Conservation (phyloP, 345 rosid species). For the Mallotus nudiflorus region DNA sequence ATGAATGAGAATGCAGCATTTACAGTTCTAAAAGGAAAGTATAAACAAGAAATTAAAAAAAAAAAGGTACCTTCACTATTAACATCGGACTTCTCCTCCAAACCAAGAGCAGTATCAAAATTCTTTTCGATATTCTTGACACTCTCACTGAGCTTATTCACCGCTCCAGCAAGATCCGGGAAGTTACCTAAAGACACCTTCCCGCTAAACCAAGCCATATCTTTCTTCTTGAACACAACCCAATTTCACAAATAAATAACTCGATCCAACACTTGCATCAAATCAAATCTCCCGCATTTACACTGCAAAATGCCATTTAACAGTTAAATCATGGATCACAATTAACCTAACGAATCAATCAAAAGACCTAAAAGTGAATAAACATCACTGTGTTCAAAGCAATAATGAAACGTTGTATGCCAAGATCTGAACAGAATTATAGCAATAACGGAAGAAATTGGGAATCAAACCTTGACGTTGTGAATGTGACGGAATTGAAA, state of each 20-base stretch:
- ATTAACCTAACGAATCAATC: neutral
- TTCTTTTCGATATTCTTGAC: conserved; percentile 99
- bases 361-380: too few relatives aligned
- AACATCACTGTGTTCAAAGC: too few relatives aligned
- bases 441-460: neutral
- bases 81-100: conserved; percentile 76
- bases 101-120: conserved; percentile 93
- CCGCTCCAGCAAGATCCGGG: conserved; percentile 98
- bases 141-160: conserved; percentile 96
- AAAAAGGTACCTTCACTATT: conserved; percentile 55
- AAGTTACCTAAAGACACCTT: conserved; percentile 81
- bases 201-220: conserved; percentile 98
- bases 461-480: neutral
- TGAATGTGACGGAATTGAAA: neutral
- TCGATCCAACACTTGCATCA: conserved; percentile 27
- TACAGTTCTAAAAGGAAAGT: too few relatives aligned
- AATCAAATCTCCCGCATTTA: conserved; percentile 39
- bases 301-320: conserved; percentile 1
- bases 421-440: neutral
- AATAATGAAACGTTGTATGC: too few relatives aligned
- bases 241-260: too few relatives aligned
- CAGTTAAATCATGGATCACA: conserved; percentile 6
- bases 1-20: too few relatives aligned
- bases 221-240: conserved; percentile 5
- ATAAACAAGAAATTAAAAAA: too few relatives aligned